These are phyloP conservation scores for Peniophora sp. DNA, from an alignment of 1,284 basidiomycete genomes.

Conservation along the genomic window DNA sequence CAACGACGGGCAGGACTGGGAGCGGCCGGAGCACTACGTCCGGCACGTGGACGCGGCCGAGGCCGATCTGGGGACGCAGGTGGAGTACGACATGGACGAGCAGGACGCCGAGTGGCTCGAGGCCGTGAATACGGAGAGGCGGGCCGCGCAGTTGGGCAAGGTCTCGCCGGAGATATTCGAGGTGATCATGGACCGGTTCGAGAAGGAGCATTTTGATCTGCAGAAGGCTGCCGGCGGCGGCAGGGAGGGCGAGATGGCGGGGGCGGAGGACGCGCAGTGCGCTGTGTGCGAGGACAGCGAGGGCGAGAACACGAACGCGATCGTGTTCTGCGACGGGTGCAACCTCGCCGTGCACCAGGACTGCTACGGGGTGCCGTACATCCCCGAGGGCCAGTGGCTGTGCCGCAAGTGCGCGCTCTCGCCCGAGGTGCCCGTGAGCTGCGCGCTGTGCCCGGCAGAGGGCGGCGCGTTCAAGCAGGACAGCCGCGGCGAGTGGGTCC, in stretches of 20 bases:
- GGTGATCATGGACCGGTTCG: constrained; percentile 93
- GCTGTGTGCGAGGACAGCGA: constrained; percentile 98
- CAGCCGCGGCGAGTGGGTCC: constrained; percentile 88
- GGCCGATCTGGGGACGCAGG: constrained; percentile 84
- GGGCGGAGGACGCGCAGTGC: constrained; percentile 93
- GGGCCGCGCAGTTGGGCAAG: constrained; percentile 66
- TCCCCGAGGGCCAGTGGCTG: constrained; percentile 99
- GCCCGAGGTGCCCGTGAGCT: constrained; percentile 91
- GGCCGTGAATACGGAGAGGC: constrained; percentile 75
- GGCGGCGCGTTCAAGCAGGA: constrained; percentile 99
- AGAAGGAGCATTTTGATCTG: constrained; percentile 98
- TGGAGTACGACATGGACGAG: constrained; percentile 99
- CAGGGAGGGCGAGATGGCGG: constrained; percentile 73
- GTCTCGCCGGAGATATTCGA: constrained; percentile 89
- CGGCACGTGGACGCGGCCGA: constrained; percentile 92
- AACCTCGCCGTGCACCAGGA: constrained; percentile 99
- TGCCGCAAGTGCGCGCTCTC: constrained; percentile 98
- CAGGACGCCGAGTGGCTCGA: constrained; percentile 98
- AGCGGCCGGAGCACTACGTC: constrained; percentile 80
- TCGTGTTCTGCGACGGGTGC: constrained; percentile 99
- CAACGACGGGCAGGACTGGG: constrained; percentile 75
- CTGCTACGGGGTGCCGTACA: constrained; percentile 99
- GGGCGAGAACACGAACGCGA: constrained; percentile 97
- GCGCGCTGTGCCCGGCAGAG: constrained; percentile 92
- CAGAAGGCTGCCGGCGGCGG: constrained; percentile 75